Base-by-base conservation (phyloP, 2,329 filamentous ascomycete genomes). In the Bipolaris gigantea region DNA sequence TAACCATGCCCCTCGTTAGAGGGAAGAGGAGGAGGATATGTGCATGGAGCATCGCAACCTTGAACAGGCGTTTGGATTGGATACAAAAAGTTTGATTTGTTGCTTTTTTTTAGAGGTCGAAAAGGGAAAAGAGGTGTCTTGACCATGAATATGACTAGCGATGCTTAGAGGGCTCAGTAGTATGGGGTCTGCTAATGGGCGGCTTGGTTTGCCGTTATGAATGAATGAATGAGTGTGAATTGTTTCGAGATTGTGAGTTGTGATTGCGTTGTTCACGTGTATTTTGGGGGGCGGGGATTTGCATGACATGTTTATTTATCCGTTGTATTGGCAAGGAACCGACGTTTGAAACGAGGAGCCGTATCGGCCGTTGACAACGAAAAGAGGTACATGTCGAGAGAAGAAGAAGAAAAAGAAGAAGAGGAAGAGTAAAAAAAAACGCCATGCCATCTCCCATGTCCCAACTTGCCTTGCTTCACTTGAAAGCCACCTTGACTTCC, bases 401-500 rank as follows among this genome's bases (percentile, higher is more conserved):
- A 19, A 18, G 11, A 19, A 11, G 11, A 19, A 36, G 8, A 19
- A 18, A 19, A 19, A 11, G 11, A 19, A 36, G n/a, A n/a, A n/a
- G n/a, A n/a, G n/a, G n/a, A n/a, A n/a, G n/a, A n/a, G n/a, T n/a
- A n/a, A 19, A 18, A 19, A 19, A 11, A 19, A 19, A 36, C 9
- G n/a, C 13, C 13, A 10, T 4, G 9, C 16, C 3, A 9, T 16
- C n/a, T 19, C 5, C 21, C 35, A 38, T 19, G 4, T 21, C 27
- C 27, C 5, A 15, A 6, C 8, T 5, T 4, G 2, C 7, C 27
- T 30, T 11, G 19, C 13, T 25, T 25, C 48, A 54, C 47, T 21
- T 39, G 18, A 79, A 78, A 9, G 62, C 70, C 32, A 80, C 72
- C 58, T 67, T 67, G 3, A 80, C 72, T 32, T 69, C 68, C 35